These are phyloP conservation scores for Pisolithus thermaeus DNA, from an alignment of 1,284 basidiomycete genomes.

Conservation along the genomic window DNA sequence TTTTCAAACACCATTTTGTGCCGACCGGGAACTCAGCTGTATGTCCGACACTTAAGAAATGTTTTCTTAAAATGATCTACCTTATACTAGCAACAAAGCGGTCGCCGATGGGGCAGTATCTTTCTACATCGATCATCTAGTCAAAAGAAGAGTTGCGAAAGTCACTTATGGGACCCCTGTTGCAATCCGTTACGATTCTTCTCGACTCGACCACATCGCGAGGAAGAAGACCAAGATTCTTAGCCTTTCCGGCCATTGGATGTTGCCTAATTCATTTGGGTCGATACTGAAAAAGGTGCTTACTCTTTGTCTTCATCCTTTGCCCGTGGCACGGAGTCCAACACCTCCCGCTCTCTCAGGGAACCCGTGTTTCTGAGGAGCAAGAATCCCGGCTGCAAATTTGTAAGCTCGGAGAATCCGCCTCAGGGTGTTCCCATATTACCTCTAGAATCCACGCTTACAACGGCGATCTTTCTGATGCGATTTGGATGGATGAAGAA, in stretches of 20 bases:
- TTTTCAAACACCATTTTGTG: slow-evolving; percentile 17
- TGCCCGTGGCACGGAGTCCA: no score
- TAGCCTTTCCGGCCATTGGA: slow-evolving; percentile 1
- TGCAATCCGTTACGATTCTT: slow-evolving; percentile 16
- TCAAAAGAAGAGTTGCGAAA: slow-evolving; percentile 5
- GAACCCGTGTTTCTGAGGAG: slow-evolving; percentile 25
- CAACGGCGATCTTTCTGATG: slow-evolving; percentile 9
- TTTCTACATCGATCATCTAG: slow-evolving; percentile 10
- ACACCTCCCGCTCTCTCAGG: slow-evolving; percentile 13
- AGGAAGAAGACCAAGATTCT: slow-evolving; percentile 5
- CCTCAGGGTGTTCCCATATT: not conserved
- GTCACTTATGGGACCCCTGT: slow-evolving; percentile 22
- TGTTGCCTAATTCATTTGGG: slow-evolving; percentile 11
- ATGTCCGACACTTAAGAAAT: slow-evolving; percentile 29
- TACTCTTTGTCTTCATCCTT: no score
- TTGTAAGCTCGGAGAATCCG: not conserved
- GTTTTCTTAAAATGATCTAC: slow-evolving; percentile 20
- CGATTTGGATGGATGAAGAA: slow-evolving; percentile 16
- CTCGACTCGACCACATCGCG: slow-evolving; percentile 26
- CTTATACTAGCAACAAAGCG: slow-evolving; percentile 6
- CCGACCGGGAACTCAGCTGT: slow-evolving; percentile 21
- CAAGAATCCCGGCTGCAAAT: slow-evolving; percentile 25
- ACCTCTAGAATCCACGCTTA: slow-evolving; percentile 5
- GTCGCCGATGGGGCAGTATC: slow-evolving; percentile 10
- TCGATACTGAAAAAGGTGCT: slow-evolving; percentile 21